These are phyloP conservation scores for Cryptococcus sp. DNA, from an alignment of 1,284 basidiomycete genomes.

Conservation along the genomic window DNA sequence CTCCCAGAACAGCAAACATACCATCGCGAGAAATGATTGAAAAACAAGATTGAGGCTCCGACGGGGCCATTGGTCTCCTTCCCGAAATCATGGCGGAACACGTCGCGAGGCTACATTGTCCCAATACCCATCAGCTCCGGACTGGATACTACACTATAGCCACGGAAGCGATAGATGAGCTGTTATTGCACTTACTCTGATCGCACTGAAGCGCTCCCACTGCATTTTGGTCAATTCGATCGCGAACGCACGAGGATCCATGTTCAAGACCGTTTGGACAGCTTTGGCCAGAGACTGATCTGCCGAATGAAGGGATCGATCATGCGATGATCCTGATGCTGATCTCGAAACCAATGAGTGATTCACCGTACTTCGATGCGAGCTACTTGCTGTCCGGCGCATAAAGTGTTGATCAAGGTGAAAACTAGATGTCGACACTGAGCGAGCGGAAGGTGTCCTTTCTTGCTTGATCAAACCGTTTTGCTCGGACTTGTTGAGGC, in stretches of 20 bases:
- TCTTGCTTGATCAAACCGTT: neutral
- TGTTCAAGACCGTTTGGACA: constrained; percentile 22
- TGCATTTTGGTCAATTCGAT: constrained; percentile 50
- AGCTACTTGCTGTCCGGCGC: neutral
- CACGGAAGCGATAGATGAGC: neutral
- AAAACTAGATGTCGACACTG: neutral
- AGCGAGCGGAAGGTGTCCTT: neutral
- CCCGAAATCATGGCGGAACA: constrained; percentile 50
- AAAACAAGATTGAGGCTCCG: constrained; percentile 45
- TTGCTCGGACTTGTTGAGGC: constrained; percentile 10
- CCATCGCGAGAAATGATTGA: constrained; percentile 52
- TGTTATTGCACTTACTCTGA: constrained; percentile 36
- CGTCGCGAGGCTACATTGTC: constrained; percentile 39
- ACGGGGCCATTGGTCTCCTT: constrained; percentile 48
- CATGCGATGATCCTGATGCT: neutral
- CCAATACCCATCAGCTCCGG: neutral
- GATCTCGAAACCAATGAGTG: neutral
- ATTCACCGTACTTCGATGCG: neutral
- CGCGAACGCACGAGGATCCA: constrained; percentile 43
- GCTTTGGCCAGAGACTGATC: constrained; percentile 20
- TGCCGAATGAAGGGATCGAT: neutral
- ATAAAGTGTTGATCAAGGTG: neutral
- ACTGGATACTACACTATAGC: neutral
- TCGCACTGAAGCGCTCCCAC: constrained; percentile 46
- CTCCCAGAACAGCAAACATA: constrained; percentile 14